Evolutionary conservation across 2,329 filamentous ascomycete species (phyloP), one percentile per base, ranked within the genome.

Genomic region (Epicoccum sorghinum): DNA sequence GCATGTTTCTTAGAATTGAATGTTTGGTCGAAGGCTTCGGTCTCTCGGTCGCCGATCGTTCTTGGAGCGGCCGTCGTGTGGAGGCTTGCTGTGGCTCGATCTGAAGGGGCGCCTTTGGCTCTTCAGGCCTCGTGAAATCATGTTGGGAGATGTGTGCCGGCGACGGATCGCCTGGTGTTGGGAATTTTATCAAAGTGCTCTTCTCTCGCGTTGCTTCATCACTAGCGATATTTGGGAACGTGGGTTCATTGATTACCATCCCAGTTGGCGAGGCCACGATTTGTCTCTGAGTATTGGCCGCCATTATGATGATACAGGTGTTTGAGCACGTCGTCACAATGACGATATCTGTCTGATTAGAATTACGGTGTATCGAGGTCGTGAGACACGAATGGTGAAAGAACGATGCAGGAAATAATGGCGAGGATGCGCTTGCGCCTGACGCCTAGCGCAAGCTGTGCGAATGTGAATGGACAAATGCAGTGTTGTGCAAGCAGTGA

Each of bases 41-140:
- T 18, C 64, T 62, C 43, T 75, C 72, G 0, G 72, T 73, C 10
- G 61, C 65, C 23, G 59, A 69, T 52, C 69, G 62, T 35, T 61
- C 60, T 43, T 68, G 56, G n/a, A 51, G 56, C 6, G 65, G 70
- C 23, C 66, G 65, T 8, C 61, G 40, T 4, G 57, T 22, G 2
- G 57, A 30, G 29, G 54, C 33, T 30, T 43, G 25, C 27, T 46
- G 52, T 22, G 24, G 18, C 7, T 40, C n/a, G 12, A 37, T 27
- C 22, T 24, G 25, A 1, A 29, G 9, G 9, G 36, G 43, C 14
- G 55, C 55, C 24, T 52, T 29, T 22, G 42, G 3, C 32, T 9
- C 25, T 32, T 45, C 38, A 2, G 40, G n/a, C 42, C 42, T 14
- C 4, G 41, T 42, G 13, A 47, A 22, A 12, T 52, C 40, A 23